Base-by-base conservation (phyloP, 2,329 filamentous ascomycete species). In the Scedosporium apiospermum region DNA sequence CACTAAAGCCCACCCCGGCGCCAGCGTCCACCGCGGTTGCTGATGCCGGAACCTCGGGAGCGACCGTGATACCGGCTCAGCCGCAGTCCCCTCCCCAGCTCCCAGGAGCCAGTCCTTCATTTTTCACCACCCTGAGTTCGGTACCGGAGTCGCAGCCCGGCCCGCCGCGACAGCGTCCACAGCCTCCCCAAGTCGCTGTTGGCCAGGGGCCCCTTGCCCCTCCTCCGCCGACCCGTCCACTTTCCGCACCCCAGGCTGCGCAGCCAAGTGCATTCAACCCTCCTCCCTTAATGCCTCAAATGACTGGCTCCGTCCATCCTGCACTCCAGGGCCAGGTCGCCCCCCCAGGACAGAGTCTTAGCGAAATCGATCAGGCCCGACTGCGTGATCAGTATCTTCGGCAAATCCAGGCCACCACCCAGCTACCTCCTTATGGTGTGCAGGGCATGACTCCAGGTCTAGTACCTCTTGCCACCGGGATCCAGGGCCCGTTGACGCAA, bases 211-310 rank as follows among this genome's bases (percentile, higher is more conserved):
- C 85, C 18, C 79, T 96, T 44, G 84, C 93, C 65, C 91, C 92
- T 6, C 91, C 85, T 27, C 79, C 90, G 18, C 91, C 92, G 10
- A 84, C 87, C 61, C 84, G 95, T 65, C 89, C 95, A 6, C 81
- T 95, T 12, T 97, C 93, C 49, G 93, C 95, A 46, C 93, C 95
- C 27, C 89, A 91, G 72, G 89, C 91, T 62, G 88, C 85, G 59
- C 88, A 89, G 70, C 86, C 86, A 57, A 92, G 82, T 73, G 82
- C 80, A 4, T 95, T 96, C 72, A 83, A 83, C 6, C 84, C 88
- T 18, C 86, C 90, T 59, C 87, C 90, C 16, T 76, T 97, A 67
- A 88, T 93, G 71, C 87, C 91, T 61, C 93, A 97, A 71, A 84
- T 93, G 74, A 97, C 95, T 4, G 92, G 93, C 7, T 80, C 69